Percentiles rank a stretch among this genome's conserved stretches.
Conservation (phyloP, 768 basidiomycete genomes). For the Filobasidium floriforme region DNA sequence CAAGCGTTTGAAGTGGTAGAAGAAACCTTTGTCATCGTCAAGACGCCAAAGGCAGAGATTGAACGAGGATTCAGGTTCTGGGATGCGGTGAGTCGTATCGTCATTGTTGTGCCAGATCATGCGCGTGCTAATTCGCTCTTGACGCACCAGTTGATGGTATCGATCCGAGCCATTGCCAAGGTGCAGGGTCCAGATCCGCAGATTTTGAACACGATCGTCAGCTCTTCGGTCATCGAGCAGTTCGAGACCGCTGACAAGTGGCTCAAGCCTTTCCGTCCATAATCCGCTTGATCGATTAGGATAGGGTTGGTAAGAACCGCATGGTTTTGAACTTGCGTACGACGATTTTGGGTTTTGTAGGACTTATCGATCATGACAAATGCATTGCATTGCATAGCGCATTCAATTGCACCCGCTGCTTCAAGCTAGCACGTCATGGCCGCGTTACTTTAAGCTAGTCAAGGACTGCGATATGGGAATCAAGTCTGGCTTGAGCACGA, state of each 20-base stretch:
- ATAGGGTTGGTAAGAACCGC: not conserved
- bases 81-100: conserved; percentile 69
- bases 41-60: conserved; percentile 75
- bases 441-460: too few species aligned
- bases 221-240: conserved; percentile 82
- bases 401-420: not conserved
- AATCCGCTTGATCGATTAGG: not conserved
- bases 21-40: conserved; percentile 83
- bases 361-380: not conserved
- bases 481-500: too few species aligned
- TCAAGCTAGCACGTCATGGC: too few species aligned
- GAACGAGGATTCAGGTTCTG: conserved; percentile 97
- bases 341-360: conserved; percentile 3
- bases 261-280: conserved; percentile 58
- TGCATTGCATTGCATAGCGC: not conserved
- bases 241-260: conserved; percentile 93
- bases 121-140: not conserved
- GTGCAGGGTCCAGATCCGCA: conserved; percentile 45
- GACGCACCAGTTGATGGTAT: conserved; percentile 53
- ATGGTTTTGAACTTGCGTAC: not conserved
- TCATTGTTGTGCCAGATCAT: not conserved
- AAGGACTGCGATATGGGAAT: too few species aligned
- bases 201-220: conserved; percentile 59
- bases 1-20: conserved; percentile 87
- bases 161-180: conserved; percentile 75